A percentile compares a stretch with the other conserved stretches of the same genome.
Conservation (phyloP, 1,139 yeast genomes). For the Lodderomyces parapsilosis region DNA sequence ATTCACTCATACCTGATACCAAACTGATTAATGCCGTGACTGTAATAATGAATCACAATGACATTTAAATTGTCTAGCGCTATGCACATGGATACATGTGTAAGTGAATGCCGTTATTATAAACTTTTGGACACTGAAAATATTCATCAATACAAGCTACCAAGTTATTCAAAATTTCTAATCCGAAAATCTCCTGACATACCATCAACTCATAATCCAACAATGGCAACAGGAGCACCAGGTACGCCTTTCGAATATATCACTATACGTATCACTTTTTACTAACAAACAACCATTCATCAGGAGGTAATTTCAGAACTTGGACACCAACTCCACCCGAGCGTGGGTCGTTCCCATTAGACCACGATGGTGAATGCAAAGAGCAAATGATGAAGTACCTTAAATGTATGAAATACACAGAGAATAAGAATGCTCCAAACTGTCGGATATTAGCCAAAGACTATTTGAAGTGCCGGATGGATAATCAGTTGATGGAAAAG, state of each 20-base stretch:
- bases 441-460: constrained; percentile 81
- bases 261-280: neutral
- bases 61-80: too few species aligned
- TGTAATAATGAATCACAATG: too few species aligned
- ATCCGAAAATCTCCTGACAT: neutral
- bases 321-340: constrained; percentile 93
- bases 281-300: constrained; percentile 8
- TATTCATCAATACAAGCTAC: too few species aligned
- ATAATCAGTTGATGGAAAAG: constrained; percentile 77
- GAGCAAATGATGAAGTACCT: constrained; percentile 73
- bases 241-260: constrained; percentile 19
- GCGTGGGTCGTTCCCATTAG: constrained; percentile 93
- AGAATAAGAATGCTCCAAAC: constrained; percentile 84
- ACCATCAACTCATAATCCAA: neutral
- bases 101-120: too few species aligned
- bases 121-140: too few species aligned
- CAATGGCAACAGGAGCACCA: constrained; percentile 34
- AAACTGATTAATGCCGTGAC: too few species aligned
- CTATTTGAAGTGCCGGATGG: constrained; percentile 88
- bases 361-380: constrained; percentile 86
- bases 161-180: too few species aligned
- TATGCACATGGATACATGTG: too few species aligned
- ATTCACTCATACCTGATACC: too few species aligned
- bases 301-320: constrained; percentile 39
- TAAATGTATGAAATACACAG: constrained; percentile 73